phyloP scores from a whole-genome alignment of 2,329 filamentous ascomycete genomes.

The Aspergillus melleus region DNA sequence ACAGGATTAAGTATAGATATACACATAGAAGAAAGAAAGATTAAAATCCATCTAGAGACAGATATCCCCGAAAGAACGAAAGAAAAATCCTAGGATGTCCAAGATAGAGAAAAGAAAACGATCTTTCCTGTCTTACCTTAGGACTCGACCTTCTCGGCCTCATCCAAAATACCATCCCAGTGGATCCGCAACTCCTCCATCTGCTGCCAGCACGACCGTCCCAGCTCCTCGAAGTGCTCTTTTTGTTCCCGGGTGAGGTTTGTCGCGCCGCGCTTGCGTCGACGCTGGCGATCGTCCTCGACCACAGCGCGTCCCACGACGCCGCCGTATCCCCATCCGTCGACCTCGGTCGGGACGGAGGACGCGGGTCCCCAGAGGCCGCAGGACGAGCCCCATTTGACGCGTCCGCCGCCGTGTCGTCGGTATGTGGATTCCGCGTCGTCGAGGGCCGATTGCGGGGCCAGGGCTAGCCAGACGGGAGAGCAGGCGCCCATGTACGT shows the following conservation, averaged over 20 bases:
- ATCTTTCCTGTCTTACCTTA: background rate
- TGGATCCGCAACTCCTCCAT: conserved; percentile 44
- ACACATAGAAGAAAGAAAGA: background rate
- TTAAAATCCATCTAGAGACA: too few species aligned
- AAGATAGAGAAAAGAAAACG: too few species aligned
- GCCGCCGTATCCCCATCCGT: conserved; percentile 75
- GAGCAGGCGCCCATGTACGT: conserved; percentile 75
- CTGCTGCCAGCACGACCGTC: conserved; percentile 41
- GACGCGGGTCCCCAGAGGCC: conserved; percentile 58
- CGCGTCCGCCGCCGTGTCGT: conserved; percentile 60
- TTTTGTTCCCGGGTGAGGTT: conserved; percentile 54
- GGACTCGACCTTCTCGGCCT: conserved; percentile 25
- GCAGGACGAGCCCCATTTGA: conserved; percentile 83
- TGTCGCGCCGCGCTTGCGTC: conserved; percentile 58
- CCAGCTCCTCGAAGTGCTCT: conserved; percentile 41
- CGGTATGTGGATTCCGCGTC: conserved; percentile 45
- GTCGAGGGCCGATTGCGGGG: conserved; percentile 52
- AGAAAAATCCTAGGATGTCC: too few species aligned
- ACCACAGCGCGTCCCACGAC: conserved; percentile 52
- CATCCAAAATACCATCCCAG: conserved; percentile 42
- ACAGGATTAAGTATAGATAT: background rate
- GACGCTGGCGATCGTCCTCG: conserved; percentile 53
- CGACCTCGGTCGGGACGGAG: conserved; percentile 77
- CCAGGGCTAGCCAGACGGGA: conserved; percentile 75
- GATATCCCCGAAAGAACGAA: too few species aligned